Percentiles rank a stretch among this genome's conserved stretches.
Conservation (phyloP, 2,329 filamentous ascomycete species). For the Hypoxylon sp. region DNA sequence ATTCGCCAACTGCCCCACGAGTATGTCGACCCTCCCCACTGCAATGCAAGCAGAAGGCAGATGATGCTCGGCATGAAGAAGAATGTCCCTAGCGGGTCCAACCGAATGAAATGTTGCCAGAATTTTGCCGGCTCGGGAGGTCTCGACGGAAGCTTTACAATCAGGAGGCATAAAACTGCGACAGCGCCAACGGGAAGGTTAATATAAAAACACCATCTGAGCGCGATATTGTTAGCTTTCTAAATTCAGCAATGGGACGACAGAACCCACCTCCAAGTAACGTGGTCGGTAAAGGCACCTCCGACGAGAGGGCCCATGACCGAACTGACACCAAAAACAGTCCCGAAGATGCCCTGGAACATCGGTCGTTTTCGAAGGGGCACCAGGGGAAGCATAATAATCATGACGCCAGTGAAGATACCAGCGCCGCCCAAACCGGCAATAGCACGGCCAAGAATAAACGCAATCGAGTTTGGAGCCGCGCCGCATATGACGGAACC, state of each 20-base stretch:
- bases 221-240: slow-evolving; percentile 34
- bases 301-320: slow-evolving; percentile 69
- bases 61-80: slow-evolving; percentile 73
- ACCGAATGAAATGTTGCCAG: slow-evolving; percentile 62
- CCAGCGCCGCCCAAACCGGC: slow-evolving; percentile 70
- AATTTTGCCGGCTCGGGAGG: slow-evolving; percentile 46
- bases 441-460: slow-evolving; percentile 71
- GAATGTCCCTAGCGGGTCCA: slow-evolving; percentile 71
- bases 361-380: slow-evolving; percentile 73
- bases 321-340: slow-evolving; percentile 69
- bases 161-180: slow-evolving; percentile 65
- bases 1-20: slow-evolving; percentile 68
- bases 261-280: slow-evolving; percentile 62
- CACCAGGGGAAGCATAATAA: slow-evolving; percentile 71
- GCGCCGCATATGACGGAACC: slow-evolving; percentile 68
- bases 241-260: background rate
- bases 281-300: slow-evolving; percentile 65
- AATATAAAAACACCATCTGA: slow-evolving; percentile 70
- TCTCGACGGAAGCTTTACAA: slow-evolving; percentile 61
- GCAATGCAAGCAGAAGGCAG: slow-evolving; percentile 73
- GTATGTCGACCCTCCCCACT: slow-evolving; percentile 71
- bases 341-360: slow-evolving; percentile 70
- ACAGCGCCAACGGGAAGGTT: slow-evolving; percentile 70
- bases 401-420: slow-evolving; percentile 70
- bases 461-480: slow-evolving; percentile 66